Conservation (phyloP, 352 stramenopile genomes). For the Peronospora destructor region DNA sequence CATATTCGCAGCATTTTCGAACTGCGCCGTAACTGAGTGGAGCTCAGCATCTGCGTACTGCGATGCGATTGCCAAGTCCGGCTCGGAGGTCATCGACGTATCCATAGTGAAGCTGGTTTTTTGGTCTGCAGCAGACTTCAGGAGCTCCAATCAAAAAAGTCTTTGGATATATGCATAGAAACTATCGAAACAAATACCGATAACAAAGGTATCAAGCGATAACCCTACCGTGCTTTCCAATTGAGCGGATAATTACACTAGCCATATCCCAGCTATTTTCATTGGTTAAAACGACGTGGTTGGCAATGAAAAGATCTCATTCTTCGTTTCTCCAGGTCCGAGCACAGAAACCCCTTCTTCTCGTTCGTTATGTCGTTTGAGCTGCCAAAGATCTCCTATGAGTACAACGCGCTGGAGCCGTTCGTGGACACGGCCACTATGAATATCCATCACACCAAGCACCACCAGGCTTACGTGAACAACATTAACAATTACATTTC, state of each 20-base stretch:
- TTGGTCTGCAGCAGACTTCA: not conserved
- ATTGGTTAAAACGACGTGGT: not conserved
- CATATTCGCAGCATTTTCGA: slow-evolving; percentile 25
- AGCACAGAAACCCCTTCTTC: slow-evolving; percentile 16
- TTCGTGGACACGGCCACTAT: slow-evolving; percentile 86
- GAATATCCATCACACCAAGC: slow-evolving; percentile 90
- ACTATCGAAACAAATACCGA: not conserved
- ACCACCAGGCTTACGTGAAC: slow-evolving; percentile 88
- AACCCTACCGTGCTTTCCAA: not conserved
- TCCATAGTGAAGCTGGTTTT: slow-evolving; percentile 8
- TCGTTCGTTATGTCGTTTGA: slow-evolving; percentile 55
- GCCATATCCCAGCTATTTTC: not conserved
- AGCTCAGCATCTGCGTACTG: slow-evolving; percentile 52
- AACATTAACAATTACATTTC: slow-evolving; percentile 87
- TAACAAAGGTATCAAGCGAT: not conserved
- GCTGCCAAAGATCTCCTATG: slow-evolving; percentile 75
- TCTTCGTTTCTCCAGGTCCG: slow-evolving; percentile 28
- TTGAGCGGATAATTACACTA: not conserved
- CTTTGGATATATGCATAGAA: not conserved
- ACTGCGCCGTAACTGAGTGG: slow-evolving; percentile 37
- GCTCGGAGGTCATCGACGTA: not conserved
- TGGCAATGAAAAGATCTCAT: slow-evolving; percentile 1
- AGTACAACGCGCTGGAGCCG: slow-evolving; percentile 84
- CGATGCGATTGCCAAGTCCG: slow-evolving; percentile 45
- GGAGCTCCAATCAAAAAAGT: slow-evolving; percentile 29